These are phyloP conservation scores for Blastosporella zonata DNA, from an alignment of 1,284 basidiomycete genomes.

Conservation along the genomic window DNA sequence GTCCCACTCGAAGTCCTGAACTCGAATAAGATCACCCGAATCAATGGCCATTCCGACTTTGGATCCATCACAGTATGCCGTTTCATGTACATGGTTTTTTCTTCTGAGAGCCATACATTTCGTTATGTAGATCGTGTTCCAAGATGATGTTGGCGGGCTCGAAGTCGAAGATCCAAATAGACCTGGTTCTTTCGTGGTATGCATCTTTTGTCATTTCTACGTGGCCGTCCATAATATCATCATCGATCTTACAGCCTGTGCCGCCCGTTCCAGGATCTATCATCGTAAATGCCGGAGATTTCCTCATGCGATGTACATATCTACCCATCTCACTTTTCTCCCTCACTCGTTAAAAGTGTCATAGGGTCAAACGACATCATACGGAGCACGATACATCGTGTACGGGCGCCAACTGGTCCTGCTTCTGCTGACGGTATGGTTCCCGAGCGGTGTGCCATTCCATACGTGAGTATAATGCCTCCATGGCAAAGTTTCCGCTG, in stretches of 20 bases:
- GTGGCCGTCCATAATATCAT: background rate
- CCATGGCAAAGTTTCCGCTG: background rate
- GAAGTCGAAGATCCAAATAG: slow-evolving; percentile 54
- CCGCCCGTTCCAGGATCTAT: slow-evolving; percentile 48
- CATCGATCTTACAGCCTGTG: slow-evolving; percentile 34
- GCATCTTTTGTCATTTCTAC: slow-evolving; percentile 7
- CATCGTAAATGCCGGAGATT: slow-evolving; percentile 62
- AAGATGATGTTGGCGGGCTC: slow-evolving; percentile 58
- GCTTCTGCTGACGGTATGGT: slow-evolving; percentile 32
- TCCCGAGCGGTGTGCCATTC: slow-evolving; percentile 53
- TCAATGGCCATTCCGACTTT: slow-evolving; percentile 60
- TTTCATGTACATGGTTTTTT: background rate
- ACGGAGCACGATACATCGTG: slow-evolving; percentile 58
- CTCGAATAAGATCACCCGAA: slow-evolving; percentile 42
- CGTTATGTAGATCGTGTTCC: slow-evolving; percentile 29
- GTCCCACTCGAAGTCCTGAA: slow-evolving; percentile 34
- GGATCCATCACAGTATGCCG: slow-evolving; percentile 45
- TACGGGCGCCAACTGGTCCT: slow-evolving; percentile 43
- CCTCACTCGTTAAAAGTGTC: background rate
- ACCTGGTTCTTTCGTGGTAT: slow-evolving; percentile 44
- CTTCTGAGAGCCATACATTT: background rate
- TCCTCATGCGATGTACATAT: slow-evolving; percentile 50
- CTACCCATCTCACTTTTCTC: background rate
- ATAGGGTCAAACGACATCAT: slow-evolving; percentile 60
- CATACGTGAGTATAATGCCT: slow-evolving; percentile 37